Evolutionary conservation across 306 rosid species (phyloP).

Genomic region (Gynostemma pentaphyllum): DNA sequence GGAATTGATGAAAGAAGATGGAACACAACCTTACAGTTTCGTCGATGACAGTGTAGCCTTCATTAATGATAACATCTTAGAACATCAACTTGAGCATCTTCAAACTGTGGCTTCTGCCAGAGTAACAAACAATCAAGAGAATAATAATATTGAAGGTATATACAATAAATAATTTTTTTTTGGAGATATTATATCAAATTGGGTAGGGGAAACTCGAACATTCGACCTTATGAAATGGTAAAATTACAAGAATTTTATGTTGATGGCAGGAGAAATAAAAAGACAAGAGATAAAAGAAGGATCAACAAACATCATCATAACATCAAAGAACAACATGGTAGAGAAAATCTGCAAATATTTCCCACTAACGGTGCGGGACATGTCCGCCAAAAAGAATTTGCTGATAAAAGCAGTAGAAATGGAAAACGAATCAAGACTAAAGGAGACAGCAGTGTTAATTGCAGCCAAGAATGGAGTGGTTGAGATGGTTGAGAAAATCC

Average conservation of each 20-base stretch:
- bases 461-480: constrained; percentile 55
- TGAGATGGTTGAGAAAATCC: constrained; percentile 38
- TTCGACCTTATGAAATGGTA: too few species aligned
- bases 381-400: background rate
- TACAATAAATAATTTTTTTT: too few species aligned
- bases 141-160: background rate
- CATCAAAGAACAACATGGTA: background rate
- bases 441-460: constrained; percentile 31
- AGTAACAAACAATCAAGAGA: background rate
- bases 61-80: background rate
- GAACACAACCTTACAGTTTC: background rate
- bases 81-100: background rate
- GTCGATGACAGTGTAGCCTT: background rate
- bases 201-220: too few species aligned
- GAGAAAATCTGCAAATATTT: background rate
- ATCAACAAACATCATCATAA: background rate
- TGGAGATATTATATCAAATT: too few species aligned
- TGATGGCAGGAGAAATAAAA: background rate
- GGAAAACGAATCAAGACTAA: background rate
- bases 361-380: background rate
- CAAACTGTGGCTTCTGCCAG: background rate
- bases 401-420: background rate
- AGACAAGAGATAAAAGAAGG: background rate
- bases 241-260: background rate
- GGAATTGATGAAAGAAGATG: background rate